Evolutionary conservation across 2,329 filamentous ascomycete species (phyloP).

Genomic region (Epichloe amarillans): DNA sequence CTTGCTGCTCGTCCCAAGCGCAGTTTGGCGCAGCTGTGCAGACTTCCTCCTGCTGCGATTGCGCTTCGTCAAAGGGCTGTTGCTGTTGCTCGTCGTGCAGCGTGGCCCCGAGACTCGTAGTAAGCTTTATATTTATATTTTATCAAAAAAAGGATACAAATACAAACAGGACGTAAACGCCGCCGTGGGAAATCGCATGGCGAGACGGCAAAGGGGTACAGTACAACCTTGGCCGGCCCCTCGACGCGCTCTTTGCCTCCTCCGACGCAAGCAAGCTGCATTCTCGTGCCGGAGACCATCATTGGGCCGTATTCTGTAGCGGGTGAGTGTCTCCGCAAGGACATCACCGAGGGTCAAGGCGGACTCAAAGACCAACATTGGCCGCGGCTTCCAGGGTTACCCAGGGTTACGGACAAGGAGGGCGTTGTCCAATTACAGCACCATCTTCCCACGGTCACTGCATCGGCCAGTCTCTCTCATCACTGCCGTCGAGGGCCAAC

Average conservation of each 20-base stretch:
- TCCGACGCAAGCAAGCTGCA: constrained; percentile 4
- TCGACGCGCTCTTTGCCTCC: constrained; percentile 5
- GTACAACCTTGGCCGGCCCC: constrained; percentile 3
- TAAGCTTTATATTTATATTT: too few relatives aligned
- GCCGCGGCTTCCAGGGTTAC: constrained; percentile 27
- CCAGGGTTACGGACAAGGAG: constrained; percentile 20
- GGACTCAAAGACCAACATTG: constrained; percentile 22
- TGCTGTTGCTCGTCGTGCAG: too few relatives aligned
- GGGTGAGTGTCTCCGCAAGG: constrained; percentile 20
- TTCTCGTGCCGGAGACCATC: constrained; percentile 6
- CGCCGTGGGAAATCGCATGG: too few relatives aligned
- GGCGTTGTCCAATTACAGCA: constrained; percentile 28
- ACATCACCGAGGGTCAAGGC: constrained; percentile 17
- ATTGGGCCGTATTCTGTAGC: constrained; percentile 16
- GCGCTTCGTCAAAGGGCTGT: too few relatives aligned
- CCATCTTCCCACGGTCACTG: constrained; percentile 30
- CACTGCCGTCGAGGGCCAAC: too few relatives aligned
- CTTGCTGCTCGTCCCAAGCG: too few relatives aligned
- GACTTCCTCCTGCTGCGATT: too few relatives aligned
- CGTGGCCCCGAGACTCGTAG: too few relatives aligned
- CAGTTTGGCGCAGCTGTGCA: too few relatives aligned
- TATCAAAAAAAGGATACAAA: too few relatives aligned
- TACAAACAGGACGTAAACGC: too few relatives aligned
- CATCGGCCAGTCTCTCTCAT: constrained; percentile 6
- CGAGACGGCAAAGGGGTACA: not conserved